Evolutionary conservation across 2,329 filamentous ascomycete species (phyloP), one percentile per base, ranked within the genome.

Genomic region (Thelonectria discophora): DNA sequence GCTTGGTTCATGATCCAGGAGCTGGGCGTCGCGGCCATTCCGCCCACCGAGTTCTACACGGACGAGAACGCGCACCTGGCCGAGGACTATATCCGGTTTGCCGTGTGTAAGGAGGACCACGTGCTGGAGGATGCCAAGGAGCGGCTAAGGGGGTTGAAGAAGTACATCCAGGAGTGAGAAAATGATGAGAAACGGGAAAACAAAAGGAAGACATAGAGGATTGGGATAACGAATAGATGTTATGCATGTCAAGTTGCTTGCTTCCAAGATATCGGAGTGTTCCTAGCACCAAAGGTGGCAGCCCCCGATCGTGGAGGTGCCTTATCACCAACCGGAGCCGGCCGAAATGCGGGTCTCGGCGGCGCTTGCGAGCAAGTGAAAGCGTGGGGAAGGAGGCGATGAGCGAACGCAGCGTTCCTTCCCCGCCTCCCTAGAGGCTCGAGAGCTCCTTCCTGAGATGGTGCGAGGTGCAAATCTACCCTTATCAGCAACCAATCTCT

Each of bases 1-100:
- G 88, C 89, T 37, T 99, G 94, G 94, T 98, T 98, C 80, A 80
- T 97, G 71, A 99, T 99, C 78, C 94, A 94, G 76, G 94, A 99
- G 81, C 83, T 99, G 18, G 95, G 95, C 10, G 93, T 99, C 27
- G 95, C 95, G 3, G 94, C 94, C 9, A 97, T 99, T 65, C 95
- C 95, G 17, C 95, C 95, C 0, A 97, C 94, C 0, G 95, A 99
- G 78, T 99, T 99, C 78, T 98, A 97, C 76, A 97, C 94, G 0
- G 89, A 92, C 17, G 80, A 78, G 45, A 97, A 97, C 73, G 88
- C 91, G 27, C 88, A 91, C 71, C 87, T 97, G 69, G 95, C 92
- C 0, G 92, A 97, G 81, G 90, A 98, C 72, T 99, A 96, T 80
- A 84, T 99, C 72, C 85, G 95, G 21, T 98, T 98, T 75, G 95